Evolutionary conservation across 2,329 filamentous ascomycete genomes (phyloP), one percentile per base, ranked within the genome.

Genomic region (Berkeleyomyces basicola): DNA sequence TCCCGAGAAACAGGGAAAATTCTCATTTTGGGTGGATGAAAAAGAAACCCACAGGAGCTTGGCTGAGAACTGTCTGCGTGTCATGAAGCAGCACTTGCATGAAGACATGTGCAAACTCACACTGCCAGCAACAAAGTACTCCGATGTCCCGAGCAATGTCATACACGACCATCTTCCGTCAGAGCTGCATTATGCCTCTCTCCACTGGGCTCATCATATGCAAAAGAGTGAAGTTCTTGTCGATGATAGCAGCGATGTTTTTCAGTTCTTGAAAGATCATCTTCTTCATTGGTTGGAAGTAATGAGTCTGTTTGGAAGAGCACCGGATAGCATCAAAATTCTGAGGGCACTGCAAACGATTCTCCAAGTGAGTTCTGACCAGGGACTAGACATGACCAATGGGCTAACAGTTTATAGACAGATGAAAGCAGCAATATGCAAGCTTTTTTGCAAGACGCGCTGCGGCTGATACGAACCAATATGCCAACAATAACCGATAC

Each of bases 171-270:
- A 53, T 14, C 33, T 53, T 9, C 14, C 49, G 36, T 10, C 49
- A 31, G 49, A 36, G 9, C 14, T 53, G 33, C 49, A 36, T 6
- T 53, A 53, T 53, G 49, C 49, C 36, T 53, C 23, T 7, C 31
- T 53, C 10, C 36, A 53, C 49, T 53, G 49, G 49, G 33, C 3
- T 14, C 14, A 11, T 23, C 49, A 53, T 6, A 53, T 36, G 31
- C 31, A 53, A 14, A 10, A 36, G 7, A 33, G 7, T 14, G 49
- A 14, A 7, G 14, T n/a, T 10, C 10, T 36, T 10, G 68, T 68
- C 0, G 62, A 70, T 0, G 69, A 71, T 7, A 68, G 71, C 59
- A 71, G 67, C 10, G 66, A 69, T 3, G 9, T 57, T 4, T 69
- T 74, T 3, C 61, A 68, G 0, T 70, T 75, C 47, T 66, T 72